phyloP scores from a whole-genome alignment of 345 rosid species.

The Raphanus sativus region DNA sequence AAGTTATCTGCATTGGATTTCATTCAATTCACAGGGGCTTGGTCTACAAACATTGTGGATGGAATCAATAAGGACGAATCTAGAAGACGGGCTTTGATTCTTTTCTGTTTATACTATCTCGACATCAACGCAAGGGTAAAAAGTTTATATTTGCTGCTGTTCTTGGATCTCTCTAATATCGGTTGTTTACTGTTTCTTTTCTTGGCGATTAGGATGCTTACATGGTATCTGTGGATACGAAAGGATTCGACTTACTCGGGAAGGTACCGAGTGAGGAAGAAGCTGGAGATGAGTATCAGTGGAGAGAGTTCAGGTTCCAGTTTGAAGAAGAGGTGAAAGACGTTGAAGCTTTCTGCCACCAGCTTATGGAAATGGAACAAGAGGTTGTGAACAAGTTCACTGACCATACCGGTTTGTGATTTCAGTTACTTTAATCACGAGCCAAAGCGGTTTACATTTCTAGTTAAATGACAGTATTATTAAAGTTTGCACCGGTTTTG shows the following conservation, averaged over 20 bases:
- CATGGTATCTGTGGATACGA: slow-evolving; percentile 57
- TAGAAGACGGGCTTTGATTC: slow-evolving; percentile 76
- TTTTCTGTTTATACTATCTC: slow-evolving; percentile 56
- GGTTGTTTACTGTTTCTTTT: background rate
- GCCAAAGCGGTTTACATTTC: background rate
- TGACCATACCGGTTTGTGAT: slow-evolving; percentile 54
- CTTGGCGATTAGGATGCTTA: slow-evolving; percentile 54
- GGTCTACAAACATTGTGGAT: slow-evolving; percentile 71
- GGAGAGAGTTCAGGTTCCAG: slow-evolving; percentile 67
- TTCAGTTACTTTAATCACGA: slow-evolving; percentile 1
- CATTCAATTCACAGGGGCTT: slow-evolving; percentile 49
- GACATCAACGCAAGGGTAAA: slow-evolving; percentile 63
- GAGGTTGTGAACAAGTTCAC: slow-evolving; percentile 62
- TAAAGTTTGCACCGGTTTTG: background rate
- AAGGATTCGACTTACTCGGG: slow-evolving; percentile 63
- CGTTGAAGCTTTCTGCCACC: slow-evolving; percentile 56
- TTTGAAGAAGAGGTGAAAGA: slow-evolving; percentile 61
- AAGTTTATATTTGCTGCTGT: background rate
- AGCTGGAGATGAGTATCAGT: slow-evolving; percentile 44
- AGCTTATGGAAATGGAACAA: slow-evolving; percentile 71
- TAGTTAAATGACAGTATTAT: background rate
- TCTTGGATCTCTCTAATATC: background rate
- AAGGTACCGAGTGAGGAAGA: slow-evolving; percentile 47
- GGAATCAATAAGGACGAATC: slow-evolving; percentile 81
- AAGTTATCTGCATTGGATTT: background rate